Conservation (phyloP, 2,329 filamentous ascomycete genomes). For the Colletotrichum karsti region DNA sequence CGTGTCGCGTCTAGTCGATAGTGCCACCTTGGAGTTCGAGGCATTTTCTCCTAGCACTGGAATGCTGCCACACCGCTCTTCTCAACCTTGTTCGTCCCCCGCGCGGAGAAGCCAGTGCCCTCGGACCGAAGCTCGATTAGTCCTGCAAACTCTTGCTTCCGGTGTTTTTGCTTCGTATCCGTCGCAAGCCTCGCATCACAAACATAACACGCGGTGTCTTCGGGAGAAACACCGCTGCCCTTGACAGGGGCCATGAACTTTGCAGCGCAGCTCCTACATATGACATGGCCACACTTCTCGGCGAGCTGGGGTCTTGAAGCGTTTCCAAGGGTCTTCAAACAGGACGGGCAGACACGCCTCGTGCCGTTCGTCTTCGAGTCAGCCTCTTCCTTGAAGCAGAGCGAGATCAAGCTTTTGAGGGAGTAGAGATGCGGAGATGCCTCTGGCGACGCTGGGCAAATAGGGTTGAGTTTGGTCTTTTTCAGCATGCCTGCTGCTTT, state of each 20-base stretch:
- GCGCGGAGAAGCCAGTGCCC: conserved; percentile 91
- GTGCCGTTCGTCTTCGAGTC: conserved; percentile 53
- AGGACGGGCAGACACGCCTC: conserved; percentile 77
- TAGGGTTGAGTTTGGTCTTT: conserved; percentile 71
- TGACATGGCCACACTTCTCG: conserved; percentile 89
- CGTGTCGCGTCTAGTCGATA: no score
- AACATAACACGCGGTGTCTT: conserved; percentile 78
- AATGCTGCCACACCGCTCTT: conserved; percentile 78
- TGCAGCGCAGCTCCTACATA: conserved; percentile 85
- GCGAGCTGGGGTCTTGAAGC: conserved; percentile 83
- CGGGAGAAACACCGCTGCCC: conserved; percentile 46
- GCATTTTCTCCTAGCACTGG: no score
- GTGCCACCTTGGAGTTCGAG: no score
- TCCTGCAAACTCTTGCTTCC: conserved; percentile 71
- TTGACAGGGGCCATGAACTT: conserved; percentile 77
- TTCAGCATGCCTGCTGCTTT: conserved; percentile 45
- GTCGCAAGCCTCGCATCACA: conserved; percentile 81
- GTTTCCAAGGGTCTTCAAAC: conserved; percentile 84
- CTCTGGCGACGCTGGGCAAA: conserved; percentile 79
- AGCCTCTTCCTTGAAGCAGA: conserved; percentile 80
- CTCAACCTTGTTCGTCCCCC: conserved; percentile 84
- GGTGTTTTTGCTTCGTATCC: conserved; percentile 48
- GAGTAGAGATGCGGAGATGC: conserved; percentile 77
- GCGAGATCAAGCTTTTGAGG: conserved; percentile 78
- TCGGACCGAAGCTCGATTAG: conserved; percentile 84